phyloP scores from a whole-genome alignment of 352 stramenopile species.

The Phytophthora sp. region DNA sequence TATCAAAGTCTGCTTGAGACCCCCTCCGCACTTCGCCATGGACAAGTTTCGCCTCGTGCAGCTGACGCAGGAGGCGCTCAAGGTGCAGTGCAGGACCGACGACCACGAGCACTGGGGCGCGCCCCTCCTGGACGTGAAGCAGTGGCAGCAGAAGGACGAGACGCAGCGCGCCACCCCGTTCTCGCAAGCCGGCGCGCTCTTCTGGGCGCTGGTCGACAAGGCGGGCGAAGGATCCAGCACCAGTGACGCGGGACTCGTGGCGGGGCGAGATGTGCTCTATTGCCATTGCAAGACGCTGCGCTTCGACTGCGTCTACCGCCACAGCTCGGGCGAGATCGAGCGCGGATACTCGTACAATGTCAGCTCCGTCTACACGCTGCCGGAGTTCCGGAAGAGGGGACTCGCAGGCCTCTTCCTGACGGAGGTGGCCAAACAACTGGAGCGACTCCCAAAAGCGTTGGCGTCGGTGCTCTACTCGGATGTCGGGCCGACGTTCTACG shows the following conservation, averaged over 20 bases:
- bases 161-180: slow-evolving; percentile 49
- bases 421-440: slow-evolving; percentile 34
- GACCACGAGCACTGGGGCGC: slow-evolving; percentile 58
- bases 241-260: slow-evolving; percentile 23
- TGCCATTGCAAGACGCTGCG: slow-evolving; percentile 61
- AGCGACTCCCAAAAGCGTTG: slow-evolving; percentile 29
- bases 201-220: slow-evolving; percentile 59
- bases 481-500: slow-evolving; percentile 59
- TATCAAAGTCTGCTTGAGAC: too few relatives aligned
- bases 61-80: slow-evolving; percentile 56
- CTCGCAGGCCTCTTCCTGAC: slow-evolving; percentile 51
- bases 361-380: slow-evolving; percentile 65
- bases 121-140: slow-evolving; percentile 34
- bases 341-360: slow-evolving; percentile 56
- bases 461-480: slow-evolving; percentile 61
- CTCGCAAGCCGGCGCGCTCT: slow-evolving; percentile 50
- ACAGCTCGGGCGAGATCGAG: slow-evolving; percentile 30
- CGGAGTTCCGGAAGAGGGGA: slow-evolving; percentile 41
- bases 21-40: slow-evolving; percentile 1
- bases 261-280: slow-evolving; percentile 34
- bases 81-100: slow-evolving; percentile 60
- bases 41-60: slow-evolving; percentile 54
- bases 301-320: slow-evolving; percentile 51
- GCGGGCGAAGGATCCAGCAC: slow-evolving; percentile 14
- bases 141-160: slow-evolving; percentile 56